Evolutionary conservation across 2,329 filamentous ascomycete genomes (phyloP), one percentile per base, ranked within the genome.

Genomic region (Fusarium solani-melongenae): DNA sequence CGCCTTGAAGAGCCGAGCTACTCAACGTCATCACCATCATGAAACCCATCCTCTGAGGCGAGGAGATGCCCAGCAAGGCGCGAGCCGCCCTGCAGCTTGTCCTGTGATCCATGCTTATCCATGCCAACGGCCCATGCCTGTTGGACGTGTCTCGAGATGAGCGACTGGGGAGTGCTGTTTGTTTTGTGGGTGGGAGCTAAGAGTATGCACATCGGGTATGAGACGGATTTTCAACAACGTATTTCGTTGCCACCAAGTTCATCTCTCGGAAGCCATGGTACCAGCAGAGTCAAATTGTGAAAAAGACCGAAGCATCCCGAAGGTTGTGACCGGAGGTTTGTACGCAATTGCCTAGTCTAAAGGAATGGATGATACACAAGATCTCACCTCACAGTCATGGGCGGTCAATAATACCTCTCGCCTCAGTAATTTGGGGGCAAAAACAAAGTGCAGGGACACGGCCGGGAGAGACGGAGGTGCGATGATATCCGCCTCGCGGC

Each of bases 1-100:
- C 29, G 57, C 51, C 55, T 57, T n/a, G 39, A 39, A 39, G 59
- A 44, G 49, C 64, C 36, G 27, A 29, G 33, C 57, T 41, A 20
- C 66, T 73, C 71, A 73, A 76, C 67, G 72, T 76, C 66, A 69
- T 71, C 38, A 57, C 64, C 33, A 64, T 70, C 64, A 67, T 72
- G 68, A 71, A 72, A 64, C 64, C 39, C 55, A 46, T 64, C 60
- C 56, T 39, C 31, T 33, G 15, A 36, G 55, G 46, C 66, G 66
- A 72, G 71, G 66, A 60, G 60, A 70, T 58, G 33, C 24, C 61
- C 63, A 51, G 46, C 29, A 49, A 49, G 27, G 33, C 38, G 59
- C 12, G 46, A 49, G 58, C 31, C 12, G 39, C 36, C 55, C 51
- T 58, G 71, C 62, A 58, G 22, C 12, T 34, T 34, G 44, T 38